Percentiles rank a stretch among this genome's conserved stretches.
phyloP scores from a whole-genome alignment of 1,139 yeast species.

The Pichia sp. region DNA sequence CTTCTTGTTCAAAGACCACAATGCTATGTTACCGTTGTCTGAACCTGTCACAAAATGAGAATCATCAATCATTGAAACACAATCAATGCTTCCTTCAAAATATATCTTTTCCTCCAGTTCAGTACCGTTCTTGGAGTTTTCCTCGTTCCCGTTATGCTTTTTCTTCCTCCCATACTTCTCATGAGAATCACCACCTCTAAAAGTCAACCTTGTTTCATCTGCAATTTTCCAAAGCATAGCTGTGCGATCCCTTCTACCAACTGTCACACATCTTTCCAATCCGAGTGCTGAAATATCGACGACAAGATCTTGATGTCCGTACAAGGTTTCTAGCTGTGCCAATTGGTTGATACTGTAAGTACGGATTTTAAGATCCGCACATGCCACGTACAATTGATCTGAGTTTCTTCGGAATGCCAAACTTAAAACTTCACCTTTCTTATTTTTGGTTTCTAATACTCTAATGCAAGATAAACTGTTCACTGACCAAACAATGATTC shows the following conservation, averaged over 20 bases:
- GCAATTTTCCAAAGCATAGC: constrained; percentile 96
- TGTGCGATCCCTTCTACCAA: constrained; percentile 90
- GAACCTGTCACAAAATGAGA: constrained; percentile 90
- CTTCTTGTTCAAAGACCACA: constrained; percentile 90
- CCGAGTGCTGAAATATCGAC: constrained; percentile 74
- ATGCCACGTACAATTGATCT: constrained; percentile 86
- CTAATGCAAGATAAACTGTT: constrained; percentile 71
- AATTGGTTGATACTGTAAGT: constrained; percentile 81
- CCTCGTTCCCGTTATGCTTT: constrained; percentile 18
- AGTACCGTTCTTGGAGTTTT: not conserved
- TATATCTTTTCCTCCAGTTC: constrained; percentile 32
- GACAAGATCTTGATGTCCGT: constrained; percentile 93
- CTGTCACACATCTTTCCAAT: constrained; percentile 90
- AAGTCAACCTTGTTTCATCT: constrained; percentile 89
- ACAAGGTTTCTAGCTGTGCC: constrained; percentile 82
- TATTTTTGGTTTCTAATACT: constrained; percentile 67
- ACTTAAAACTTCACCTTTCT: constrained; percentile 67
- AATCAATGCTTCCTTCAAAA: constrained; percentile 86
- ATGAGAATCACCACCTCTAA: constrained; percentile 76
- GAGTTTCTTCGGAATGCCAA: constrained; percentile 73
- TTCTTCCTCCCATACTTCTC: constrained; percentile 39
- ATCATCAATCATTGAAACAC: constrained; percentile 88
- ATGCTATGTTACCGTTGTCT: constrained; percentile 81
- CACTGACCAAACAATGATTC: constrained; percentile 80
- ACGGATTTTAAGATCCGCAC: constrained; percentile 87